Evolutionary conservation across 352 stramenopile species (phyloP).

Genomic region (Phytopythium kandeliae): DNA sequence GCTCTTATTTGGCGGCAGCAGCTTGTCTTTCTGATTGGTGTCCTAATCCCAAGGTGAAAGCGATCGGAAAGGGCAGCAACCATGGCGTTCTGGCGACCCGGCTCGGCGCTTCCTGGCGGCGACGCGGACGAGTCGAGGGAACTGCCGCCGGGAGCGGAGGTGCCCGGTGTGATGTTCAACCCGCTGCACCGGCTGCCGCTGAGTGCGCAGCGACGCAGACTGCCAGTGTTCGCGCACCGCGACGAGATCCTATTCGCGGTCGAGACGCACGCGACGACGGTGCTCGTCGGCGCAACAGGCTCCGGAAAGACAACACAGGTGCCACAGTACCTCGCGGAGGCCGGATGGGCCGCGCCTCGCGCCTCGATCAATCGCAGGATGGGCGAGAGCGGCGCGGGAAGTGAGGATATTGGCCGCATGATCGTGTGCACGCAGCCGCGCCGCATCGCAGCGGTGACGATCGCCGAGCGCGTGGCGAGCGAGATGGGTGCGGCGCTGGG

Average conservation of each 20-base stretch:
- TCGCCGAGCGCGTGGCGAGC: constrained; percentile 95
- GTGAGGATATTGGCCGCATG: constrained; percentile 15
- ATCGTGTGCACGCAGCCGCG: constrained; percentile 93
- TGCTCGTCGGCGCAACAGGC: constrained; percentile 92
- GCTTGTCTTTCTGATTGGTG: too few species aligned
- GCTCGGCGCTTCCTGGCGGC: constrained; percentile 28
- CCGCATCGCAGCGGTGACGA: constrained; percentile 96
- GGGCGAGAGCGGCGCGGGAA: neutral
- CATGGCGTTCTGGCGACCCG: constrained; percentile 72
- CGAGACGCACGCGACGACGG: constrained; percentile 81
- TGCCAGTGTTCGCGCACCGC: constrained; percentile 88
- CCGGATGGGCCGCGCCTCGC: constrained; percentile 66
- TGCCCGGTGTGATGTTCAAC: constrained; percentile 51
- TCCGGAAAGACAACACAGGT: constrained; percentile 93
- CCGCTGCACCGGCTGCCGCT: constrained; percentile 56
- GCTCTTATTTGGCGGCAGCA: too few species aligned
- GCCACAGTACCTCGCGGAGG: constrained; percentile 89
- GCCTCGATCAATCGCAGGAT: neutral
- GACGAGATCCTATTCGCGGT: constrained; percentile 89
- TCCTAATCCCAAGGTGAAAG: neutral
- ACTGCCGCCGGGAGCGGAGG: constrained; percentile 24
- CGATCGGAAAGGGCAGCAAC: neutral
- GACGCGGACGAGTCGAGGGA: constrained; percentile 28
- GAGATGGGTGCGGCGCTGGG: constrained; percentile 95
- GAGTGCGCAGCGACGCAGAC: constrained; percentile 39